A percentile compares a stretch with the other conserved stretches of the same genome.
Conservation (phyloP, 2,329 filamentous ascomycete genomes). For the Thelonectria blattea region DNA sequence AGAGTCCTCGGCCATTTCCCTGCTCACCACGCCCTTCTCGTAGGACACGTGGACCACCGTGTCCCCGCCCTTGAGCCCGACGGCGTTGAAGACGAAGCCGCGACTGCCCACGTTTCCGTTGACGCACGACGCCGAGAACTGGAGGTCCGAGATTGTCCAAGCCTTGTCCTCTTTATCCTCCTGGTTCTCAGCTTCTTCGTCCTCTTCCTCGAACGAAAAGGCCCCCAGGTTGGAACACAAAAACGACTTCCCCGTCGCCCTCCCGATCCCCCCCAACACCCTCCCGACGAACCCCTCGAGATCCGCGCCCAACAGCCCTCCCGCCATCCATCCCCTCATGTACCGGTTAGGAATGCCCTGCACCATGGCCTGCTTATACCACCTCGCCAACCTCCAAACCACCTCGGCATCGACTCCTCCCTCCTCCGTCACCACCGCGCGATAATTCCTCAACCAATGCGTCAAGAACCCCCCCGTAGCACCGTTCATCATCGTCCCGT, state of each 20-base stretch:
- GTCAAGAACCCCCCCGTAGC: constrained; percentile 8
- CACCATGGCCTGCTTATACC: constrained; percentile 11
- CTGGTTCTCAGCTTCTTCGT: background rate
- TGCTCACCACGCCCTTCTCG: constrained; percentile 18
- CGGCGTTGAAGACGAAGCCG: constrained; percentile 19
- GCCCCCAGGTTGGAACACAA: constrained; percentile 19
- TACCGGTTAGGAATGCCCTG: constrained; percentile 9
- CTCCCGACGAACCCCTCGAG: constrained; percentile 17
- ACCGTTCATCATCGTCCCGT: constrained; percentile 21
- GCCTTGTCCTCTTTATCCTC: background rate
- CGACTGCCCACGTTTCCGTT: constrained; percentile 17
- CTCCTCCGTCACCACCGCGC: background rate
- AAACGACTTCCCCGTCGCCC: constrained; percentile 11
- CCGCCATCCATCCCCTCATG: constrained; percentile 17
- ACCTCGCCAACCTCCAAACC: constrained; percentile 15
- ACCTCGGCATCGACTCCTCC: constrained; percentile 6
- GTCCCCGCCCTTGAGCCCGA: constrained; percentile 15
- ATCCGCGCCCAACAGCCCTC: constrained; percentile 9
- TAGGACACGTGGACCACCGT: constrained; percentile 18
- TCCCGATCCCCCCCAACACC: constrained; percentile 9
- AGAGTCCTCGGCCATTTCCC: constrained; percentile 12
- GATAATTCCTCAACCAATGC: constrained; percentile 21
- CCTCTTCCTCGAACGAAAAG: constrained; percentile 1
- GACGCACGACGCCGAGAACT: constrained; percentile 19
- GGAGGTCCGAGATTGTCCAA: constrained; percentile 19